These are phyloP conservation scores for Pyrenochaeta sp. DNA, from an alignment of 2,329 filamentous ascomycete species.

Conservation along the genomic window DNA sequence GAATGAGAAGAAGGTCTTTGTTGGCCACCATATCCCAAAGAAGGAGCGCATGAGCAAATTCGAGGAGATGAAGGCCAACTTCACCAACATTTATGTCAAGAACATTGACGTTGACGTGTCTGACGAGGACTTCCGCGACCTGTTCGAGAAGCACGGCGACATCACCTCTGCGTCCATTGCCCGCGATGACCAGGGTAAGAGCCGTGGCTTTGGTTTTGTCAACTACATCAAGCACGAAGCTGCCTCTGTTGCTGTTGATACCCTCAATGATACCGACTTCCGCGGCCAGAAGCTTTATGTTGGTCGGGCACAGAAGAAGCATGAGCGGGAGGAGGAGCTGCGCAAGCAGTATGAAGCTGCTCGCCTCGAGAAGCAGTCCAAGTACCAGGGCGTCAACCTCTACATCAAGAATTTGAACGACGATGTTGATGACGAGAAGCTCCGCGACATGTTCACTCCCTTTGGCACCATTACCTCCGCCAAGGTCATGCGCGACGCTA, in stretches of 20 bases:
- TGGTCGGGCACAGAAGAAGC: slow-evolving; percentile 99
- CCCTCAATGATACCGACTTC: slow-evolving; percentile 91
- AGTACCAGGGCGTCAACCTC: slow-evolving; percentile 99
- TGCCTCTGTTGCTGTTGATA: slow-evolving; percentile 85
- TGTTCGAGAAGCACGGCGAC: slow-evolving; percentile 91
- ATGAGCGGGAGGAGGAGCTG: slow-evolving; percentile 98
- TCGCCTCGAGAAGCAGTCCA: slow-evolving; percentile 96
- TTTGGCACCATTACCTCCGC: slow-evolving; percentile 97
- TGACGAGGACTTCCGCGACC: slow-evolving; percentile 91
- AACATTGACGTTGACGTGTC: slow-evolving; percentile 86
- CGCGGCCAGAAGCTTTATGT: slow-evolving; percentile 96
- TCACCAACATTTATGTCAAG: slow-evolving; percentile 99
- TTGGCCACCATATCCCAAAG: slow-evolving; percentile 99
- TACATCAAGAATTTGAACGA: slow-evolving; percentile 99
- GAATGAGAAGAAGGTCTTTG: slow-evolving; percentile 99
- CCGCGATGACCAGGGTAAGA: slow-evolving; percentile 88
- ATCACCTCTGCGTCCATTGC: slow-evolving; percentile 96
- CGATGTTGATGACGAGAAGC: slow-evolving; percentile 96
- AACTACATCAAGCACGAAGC: slow-evolving; percentile 94
- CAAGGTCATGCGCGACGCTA: slow-evolving; percentile 96
- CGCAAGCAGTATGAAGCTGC: slow-evolving; percentile 98
- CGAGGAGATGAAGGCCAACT: slow-evolving; percentile 99
- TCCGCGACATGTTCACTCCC: slow-evolving; percentile 89
- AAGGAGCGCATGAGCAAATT: slow-evolving; percentile 99
- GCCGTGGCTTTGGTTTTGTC: slow-evolving; percentile 94